Evolutionary conservation across 2,329 filamentous ascomycete species (phyloP), one percentile per base, ranked within the genome.

Genomic region (Teratosphaeriaceae sp.): DNA sequence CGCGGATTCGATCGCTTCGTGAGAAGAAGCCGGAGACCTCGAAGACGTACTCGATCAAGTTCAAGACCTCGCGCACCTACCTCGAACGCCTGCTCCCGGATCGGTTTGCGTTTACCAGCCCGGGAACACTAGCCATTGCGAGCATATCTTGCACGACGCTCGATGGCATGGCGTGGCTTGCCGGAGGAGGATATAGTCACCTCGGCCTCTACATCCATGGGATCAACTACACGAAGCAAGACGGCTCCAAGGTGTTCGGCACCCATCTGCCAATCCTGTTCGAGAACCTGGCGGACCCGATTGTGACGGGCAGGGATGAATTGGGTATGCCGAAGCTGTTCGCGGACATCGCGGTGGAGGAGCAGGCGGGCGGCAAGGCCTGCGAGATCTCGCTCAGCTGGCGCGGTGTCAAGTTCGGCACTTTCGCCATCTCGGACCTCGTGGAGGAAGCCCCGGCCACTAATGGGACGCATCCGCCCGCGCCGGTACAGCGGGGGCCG

Each of bases 141-240:
- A 65, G 60, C 9, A 62, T 71, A 41, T 55, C 58, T 0, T 56
- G 61, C 16, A 66, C 65, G 2, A 63, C 65, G 16, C 56, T 71
- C 3, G 43, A 52, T 24, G 71, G 72, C 0, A 72, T 83, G 67
- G 66, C 73, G 22, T 83, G 79, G 78, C 69, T 84, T 0, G 78
- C 75, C 3, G 79, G 79, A 2, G 60, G 63, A 0, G 78, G 79
- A 1, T 83, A 83, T 55, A 70, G 64, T 15, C 71, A 74, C 50
- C 63, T 79, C 12, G 79, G 77, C 0, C 66, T 84, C 0, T 82
- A 79, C 53, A 71, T 84, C 13, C 79, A 83, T 47, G 79, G 76
- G 0, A 73, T 82, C 1, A 61, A 78, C 47, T 80, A 80, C 49
- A 67, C 61, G 1, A 74, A 71, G 49, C 62, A 67, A 2, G 57